Conservation (phyloP, 1,284 basidiomycete species). For the Fomitiporia mediterranea region DNA sequence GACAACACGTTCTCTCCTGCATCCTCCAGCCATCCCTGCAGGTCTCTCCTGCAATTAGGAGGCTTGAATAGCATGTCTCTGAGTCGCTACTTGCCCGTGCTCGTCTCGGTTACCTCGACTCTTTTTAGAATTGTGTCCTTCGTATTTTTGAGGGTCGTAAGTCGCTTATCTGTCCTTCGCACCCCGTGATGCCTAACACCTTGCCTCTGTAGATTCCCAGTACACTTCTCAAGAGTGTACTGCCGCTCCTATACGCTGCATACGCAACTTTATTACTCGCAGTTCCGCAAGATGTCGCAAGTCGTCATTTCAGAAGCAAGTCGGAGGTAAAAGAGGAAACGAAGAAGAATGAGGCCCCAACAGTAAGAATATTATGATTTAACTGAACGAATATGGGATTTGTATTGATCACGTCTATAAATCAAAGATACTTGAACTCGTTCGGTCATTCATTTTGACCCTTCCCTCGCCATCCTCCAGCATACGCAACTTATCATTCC, state of each 20-base stretch:
- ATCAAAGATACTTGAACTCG: constrained; percentile 23
- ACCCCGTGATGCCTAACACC: background rate
- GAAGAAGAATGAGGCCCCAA: background rate
- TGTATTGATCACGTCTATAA: background rate
- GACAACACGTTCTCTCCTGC: too few relatives aligned
- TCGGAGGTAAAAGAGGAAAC: background rate
- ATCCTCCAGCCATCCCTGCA: too few relatives aligned
- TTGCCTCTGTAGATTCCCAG: background rate
- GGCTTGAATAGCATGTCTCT: background rate
- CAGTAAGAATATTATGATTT: too few relatives aligned
- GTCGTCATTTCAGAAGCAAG: background rate
- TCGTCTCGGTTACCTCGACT: constrained; percentile 25
- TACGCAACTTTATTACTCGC: background rate
- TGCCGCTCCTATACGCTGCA: background rate
- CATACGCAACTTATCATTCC: constrained; percentile 35
- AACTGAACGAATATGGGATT: too few relatives aligned
- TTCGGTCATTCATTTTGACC: constrained; percentile 20
- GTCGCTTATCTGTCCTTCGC: constrained; percentile 17
- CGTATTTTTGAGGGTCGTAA: constrained; percentile 39
- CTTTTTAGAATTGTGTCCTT: constrained; percentile 37
- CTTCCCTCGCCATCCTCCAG: constrained; percentile 43
- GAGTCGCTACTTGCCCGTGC: background rate
- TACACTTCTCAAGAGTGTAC: background rate
- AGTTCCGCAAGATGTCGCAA: background rate
- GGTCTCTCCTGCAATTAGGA: background rate